Conservation (phyloP, 2,329 filamentous ascomycete genomes). For the Rugonectria rugulosa region DNA sequence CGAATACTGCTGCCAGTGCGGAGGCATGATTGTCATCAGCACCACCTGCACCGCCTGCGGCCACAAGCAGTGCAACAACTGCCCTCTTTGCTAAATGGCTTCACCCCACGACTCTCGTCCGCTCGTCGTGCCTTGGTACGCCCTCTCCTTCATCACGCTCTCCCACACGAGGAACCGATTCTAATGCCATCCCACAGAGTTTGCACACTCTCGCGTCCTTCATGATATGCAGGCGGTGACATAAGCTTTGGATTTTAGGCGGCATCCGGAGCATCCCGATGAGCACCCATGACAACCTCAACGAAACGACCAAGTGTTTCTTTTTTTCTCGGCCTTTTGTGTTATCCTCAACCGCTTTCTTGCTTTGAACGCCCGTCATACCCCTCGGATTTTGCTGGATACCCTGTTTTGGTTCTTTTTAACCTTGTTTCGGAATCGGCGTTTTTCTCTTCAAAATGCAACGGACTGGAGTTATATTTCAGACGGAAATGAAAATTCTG, state of each 20-base stretch:
- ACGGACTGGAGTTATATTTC: not conserved
- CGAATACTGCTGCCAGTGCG: conserved; percentile 64
- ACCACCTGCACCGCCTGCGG: conserved; percentile 59
- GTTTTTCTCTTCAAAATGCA: not conserved
- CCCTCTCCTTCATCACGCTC: not conserved
- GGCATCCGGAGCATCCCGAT: conserved; percentile 11
- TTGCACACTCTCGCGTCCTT: not conserved
- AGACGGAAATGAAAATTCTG: not conserved
- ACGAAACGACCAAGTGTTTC: conserved; percentile 20
- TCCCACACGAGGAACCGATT: not conserved
- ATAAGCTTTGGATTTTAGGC: not conserved
- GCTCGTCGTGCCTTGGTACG: conserved; percentile 15
- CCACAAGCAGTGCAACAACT: conserved; percentile 59
- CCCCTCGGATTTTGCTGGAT: conserved; percentile 16
- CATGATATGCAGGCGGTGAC: not conserved
- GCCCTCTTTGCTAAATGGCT: conserved; percentile 45
- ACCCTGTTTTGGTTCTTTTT: conserved; percentile 14
- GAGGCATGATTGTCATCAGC: conserved; percentile 65
- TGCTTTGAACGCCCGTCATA: not conserved
- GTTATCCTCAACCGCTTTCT: not conserved
- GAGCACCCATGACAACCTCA: conserved; percentile 22
- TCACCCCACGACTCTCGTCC: conserved; percentile 2
- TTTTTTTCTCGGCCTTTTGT: conserved; percentile 15
- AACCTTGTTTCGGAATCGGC: conserved; percentile 10
- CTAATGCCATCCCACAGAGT: too few species aligned